These are phyloP conservation scores for Rhodotorula paludigena DNA, from an alignment of 768 basidiomycete species.

Conservation along the genomic window DNA sequence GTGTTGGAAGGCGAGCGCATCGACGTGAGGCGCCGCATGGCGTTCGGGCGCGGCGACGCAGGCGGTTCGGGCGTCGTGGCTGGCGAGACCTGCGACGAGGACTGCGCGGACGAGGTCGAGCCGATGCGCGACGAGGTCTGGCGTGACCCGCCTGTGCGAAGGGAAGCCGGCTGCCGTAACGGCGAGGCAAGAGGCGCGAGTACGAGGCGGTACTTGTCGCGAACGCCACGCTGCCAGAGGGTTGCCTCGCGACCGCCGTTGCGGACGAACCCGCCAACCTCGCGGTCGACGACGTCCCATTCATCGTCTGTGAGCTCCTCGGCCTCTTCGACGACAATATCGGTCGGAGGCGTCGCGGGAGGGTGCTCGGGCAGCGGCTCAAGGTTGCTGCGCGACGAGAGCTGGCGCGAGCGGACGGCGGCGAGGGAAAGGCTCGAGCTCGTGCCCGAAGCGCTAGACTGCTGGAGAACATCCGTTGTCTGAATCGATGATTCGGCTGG, in stretches of 20 bases:
- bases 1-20: conserved; percentile 10
- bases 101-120: conserved; percentile 6
- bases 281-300: conserved; percentile 69
- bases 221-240: conserved; percentile 83
- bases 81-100: conserved; percentile 8
- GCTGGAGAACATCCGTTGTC: too few relatives aligned
- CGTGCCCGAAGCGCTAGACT: too few relatives aligned
- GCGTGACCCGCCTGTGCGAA: not conserved
- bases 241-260: conserved; percentile 61
- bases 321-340: conserved; percentile 43
- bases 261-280: conserved; percentile 75
- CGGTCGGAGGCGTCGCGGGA: not conserved
- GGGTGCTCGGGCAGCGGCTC: conserved; percentile 11
- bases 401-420: conserved; percentile 41
- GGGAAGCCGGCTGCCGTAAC: not conserved
- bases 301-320: conserved; percentile 64
- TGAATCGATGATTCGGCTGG: too few relatives aligned
- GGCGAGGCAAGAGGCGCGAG: conserved; percentile 17
- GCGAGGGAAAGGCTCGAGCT: too few relatives aligned
- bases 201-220: conserved; percentile 70
- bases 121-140: conserved; percentile 4
- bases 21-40: conserved; percentile 25
- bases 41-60: not conserved
- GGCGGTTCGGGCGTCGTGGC: conserved; percentile 11
- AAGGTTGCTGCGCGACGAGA: conserved; percentile 46